A percentile compares a stretch with the other conserved stretches of the same genome.
phyloP scores from a whole-genome alignment of 139 green algal genomes.

The Diplosphaera chodatii region DNA sequence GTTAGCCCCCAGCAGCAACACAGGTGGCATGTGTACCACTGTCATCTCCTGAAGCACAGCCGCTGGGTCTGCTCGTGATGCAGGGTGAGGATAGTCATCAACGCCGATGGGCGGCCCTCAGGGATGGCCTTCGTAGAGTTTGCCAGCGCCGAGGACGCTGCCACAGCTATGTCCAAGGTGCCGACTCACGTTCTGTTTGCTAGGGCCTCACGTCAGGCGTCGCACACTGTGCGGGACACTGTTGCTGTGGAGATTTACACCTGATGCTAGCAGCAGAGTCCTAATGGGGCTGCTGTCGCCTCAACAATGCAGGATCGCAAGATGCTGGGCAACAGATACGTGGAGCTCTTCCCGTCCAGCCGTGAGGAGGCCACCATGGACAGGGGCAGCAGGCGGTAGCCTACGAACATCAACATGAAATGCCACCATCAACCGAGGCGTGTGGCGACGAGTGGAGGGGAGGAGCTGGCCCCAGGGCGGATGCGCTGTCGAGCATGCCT shows the following conservation, averaged over 20 bases:
- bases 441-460: too few species aligned
- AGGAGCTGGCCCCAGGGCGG: too few species aligned
- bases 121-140: conserved; percentile 79
- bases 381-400: too few species aligned
- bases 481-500: too few species aligned
- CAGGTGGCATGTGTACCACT: not conserved
- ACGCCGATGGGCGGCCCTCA: conserved; percentile 52
- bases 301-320: conserved; percentile 53
- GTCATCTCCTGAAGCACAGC: not conserved
- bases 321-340: conserved; percentile 79
- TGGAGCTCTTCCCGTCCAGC: conserved; percentile 74
- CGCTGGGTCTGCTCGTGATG: not conserved
- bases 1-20: not conserved
- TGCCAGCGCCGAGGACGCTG: conserved; percentile 45
- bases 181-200: too few species aligned
- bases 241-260: too few species aligned
- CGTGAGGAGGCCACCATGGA: conserved; percentile 33
- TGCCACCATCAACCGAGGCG: too few species aligned
- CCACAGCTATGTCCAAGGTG: conserved; percentile 51
- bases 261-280: too few species aligned
- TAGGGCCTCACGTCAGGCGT: too few species aligned
- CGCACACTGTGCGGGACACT: too few species aligned
- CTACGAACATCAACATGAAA: too few species aligned
- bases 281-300: too few species aligned
- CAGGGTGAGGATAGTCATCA: conserved; percentile 60